Percentiles rank a stretch among this genome's conserved stretches.
Evolutionary conservation across 2,329 filamentous ascomycete genomes (phyloP).

Genomic region (Penicillium hordei): DNA sequence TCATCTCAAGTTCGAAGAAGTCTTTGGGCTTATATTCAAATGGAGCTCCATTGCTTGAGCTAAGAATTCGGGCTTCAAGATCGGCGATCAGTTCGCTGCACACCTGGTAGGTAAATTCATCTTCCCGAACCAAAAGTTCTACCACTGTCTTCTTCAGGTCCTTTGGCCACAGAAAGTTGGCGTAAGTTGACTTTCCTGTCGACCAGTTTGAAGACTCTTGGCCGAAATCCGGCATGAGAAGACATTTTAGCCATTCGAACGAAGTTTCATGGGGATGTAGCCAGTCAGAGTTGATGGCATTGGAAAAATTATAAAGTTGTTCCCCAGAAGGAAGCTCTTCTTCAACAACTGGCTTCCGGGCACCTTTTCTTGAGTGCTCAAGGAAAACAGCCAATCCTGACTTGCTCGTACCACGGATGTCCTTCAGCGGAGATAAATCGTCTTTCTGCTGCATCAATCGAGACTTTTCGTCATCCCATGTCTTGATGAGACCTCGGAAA

Average conservation of each 20-base stretch:
- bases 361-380: conserved; percentile 54
- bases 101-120: conserved; percentile 53
- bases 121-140: conserved; percentile 54
- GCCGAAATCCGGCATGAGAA: conserved; percentile 48
- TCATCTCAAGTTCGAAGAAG: conserved; percentile 50
- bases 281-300: conserved; percentile 49
- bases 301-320: conserved; percentile 43
- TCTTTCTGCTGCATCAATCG: conserved; percentile 50
- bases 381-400: conserved; percentile 56
- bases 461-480: conserved; percentile 49
- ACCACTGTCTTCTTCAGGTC: conserved; percentile 56
- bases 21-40: conserved; percentile 35
- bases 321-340: conserved; percentile 42
- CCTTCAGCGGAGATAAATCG: conserved; percentile 49
- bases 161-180: conserved; percentile 55
- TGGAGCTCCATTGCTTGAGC: conserved; percentile 11
- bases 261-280: conserved; percentile 53
- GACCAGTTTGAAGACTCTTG: conserved; percentile 18
- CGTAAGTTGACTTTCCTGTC: conserved; percentile 50
- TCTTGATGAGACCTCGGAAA: conserved; percentile 44
- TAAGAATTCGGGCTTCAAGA: conserved; percentile 32
- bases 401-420: conserved; percentile 48
- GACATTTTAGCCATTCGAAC: conserved; percentile 54
- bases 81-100: conserved; percentile 37
- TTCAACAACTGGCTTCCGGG: conserved; percentile 41